Conservation (phyloP, 2,329 filamentous ascomycete species). For the Rutstroemia sp. region DNA sequence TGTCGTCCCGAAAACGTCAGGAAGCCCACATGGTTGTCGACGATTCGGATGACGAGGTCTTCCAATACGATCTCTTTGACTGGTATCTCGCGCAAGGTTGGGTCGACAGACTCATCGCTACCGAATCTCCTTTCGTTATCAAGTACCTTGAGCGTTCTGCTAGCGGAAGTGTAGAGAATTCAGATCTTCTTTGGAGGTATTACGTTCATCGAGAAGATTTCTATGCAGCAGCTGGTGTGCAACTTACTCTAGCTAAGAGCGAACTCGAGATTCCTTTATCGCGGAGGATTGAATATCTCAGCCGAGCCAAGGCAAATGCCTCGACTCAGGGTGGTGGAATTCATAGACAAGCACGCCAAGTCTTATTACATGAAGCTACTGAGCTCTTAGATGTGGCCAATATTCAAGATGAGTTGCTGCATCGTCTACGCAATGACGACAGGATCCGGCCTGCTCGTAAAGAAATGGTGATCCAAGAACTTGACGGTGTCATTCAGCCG, state of each 20-base stretch:
- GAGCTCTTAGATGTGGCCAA: slow-evolving; percentile 88
- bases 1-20: slow-evolving; percentile 68
- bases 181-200: slow-evolving; percentile 88
- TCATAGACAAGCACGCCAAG: slow-evolving; percentile 72
- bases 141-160: slow-evolving; percentile 78
- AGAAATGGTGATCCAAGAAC: slow-evolving; percentile 53
- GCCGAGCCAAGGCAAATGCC: slow-evolving; percentile 84
- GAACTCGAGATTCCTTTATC: slow-evolving; percentile 73
- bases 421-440: slow-evolving; percentile 65
- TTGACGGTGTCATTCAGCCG: slow-evolving; percentile 72
- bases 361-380: slow-evolving; percentile 75
- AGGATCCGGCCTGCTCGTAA: slow-evolving; percentile 59
- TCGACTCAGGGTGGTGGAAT: slow-evolving; percentile 74
- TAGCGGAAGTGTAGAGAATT: slow-evolving; percentile 63
- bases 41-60: slow-evolving; percentile 81
- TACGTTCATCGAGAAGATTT: slow-evolving; percentile 79
- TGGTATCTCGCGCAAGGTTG: slow-evolving; percentile 88
- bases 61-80: slow-evolving; percentile 93
- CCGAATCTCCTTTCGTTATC: slow-evolving; percentile 78
- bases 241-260: slow-evolving; percentile 77
- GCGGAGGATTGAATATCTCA: slow-evolving; percentile 81
- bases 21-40: slow-evolving; percentile 92
- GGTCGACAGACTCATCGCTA: slow-evolving; percentile 77
- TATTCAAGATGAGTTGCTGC: slow-evolving; percentile 86
- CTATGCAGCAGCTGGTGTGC: slow-evolving; percentile 81